A percentile compares a stretch with the other conserved stretches of the same genome.
Evolutionary conservation across 345 rosid species (phyloP).

Genomic region (Carallia pectinifolia): DNA sequence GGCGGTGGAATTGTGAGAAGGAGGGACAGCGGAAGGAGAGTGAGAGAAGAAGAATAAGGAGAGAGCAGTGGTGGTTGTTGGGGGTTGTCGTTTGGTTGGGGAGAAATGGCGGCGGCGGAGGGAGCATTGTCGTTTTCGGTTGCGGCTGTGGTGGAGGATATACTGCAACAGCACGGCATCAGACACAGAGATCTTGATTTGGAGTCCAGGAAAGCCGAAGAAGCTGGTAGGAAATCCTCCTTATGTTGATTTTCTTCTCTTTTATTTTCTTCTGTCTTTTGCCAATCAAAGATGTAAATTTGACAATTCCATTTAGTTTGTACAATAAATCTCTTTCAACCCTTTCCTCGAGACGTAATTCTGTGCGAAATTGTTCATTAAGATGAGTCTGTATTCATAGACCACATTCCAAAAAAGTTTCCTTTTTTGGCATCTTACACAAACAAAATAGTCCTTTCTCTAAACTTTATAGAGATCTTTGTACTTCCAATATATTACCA

Average conservation of each 20-base stretch:
- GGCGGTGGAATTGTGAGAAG: slow-evolving; percentile 3
- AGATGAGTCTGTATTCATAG: no score
- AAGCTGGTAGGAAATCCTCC: slow-evolving; percentile 47
- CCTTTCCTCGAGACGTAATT: no score
- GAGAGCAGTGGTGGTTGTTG: not conserved
- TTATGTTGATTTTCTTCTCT: not conserved
- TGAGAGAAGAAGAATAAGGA: no score
- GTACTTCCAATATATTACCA: no score
- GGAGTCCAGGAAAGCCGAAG: slow-evolving; percentile 62
- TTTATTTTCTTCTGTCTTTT: not conserved
- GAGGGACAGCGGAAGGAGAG: not conserved
- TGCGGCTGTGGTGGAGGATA: slow-evolving; percentile 67
- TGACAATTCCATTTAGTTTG: no score
- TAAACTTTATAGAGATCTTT: no score
- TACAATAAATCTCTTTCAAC: no score
- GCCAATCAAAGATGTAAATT: not conserved
- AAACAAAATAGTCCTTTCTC: no score
- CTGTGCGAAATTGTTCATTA: no score
- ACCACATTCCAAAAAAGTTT: no score
- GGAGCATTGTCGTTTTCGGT: slow-evolving; percentile 47
- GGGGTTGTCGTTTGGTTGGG: slow-evolving; percentile 8
- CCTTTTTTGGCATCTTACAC: no score
- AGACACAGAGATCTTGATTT: slow-evolving; percentile 54
- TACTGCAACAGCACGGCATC: slow-evolving; percentile 63
- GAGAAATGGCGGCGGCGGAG: slow-evolving; percentile 40